These are phyloP conservation scores for Crithidia acanthocephali DNA, from an alignment of 208 protist genomes.

Conservation along the genomic window DNA sequence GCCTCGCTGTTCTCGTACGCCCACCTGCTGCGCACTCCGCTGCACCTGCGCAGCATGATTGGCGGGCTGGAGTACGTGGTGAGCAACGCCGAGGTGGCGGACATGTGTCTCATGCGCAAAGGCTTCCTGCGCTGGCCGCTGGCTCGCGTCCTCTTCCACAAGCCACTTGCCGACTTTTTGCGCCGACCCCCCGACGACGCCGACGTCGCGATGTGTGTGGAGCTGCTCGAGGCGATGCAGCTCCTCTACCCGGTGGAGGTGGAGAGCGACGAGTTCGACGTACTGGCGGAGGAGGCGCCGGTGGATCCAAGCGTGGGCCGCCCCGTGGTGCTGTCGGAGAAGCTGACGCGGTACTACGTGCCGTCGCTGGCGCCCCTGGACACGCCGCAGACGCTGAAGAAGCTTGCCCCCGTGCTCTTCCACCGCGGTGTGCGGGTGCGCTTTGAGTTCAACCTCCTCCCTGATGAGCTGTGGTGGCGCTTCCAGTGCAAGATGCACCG, in stretches of 20 bases:
- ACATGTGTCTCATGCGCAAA: constrained; percentile 77
- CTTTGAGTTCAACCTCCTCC: constrained; percentile 89
- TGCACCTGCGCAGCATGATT: constrained; percentile 85
- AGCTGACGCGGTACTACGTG: constrained; percentile 80
- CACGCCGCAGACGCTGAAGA: constrained; percentile 54
- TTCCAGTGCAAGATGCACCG: constrained; percentile 77
- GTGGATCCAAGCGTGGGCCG: constrained; percentile 48
- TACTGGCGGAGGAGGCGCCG: constrained; percentile 74
- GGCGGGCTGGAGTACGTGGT: constrained; percentile 85
- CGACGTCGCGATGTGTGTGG: constrained; percentile 80
- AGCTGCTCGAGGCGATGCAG: constrained; percentile 78
- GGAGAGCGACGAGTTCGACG: constrained; percentile 60
- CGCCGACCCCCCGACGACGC: constrained; percentile 63
- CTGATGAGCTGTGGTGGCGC: constrained; percentile 88
- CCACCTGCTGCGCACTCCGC: constrained; percentile 82
- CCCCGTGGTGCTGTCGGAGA: constrained; percentile 35
- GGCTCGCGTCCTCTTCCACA: constrained; percentile 73
- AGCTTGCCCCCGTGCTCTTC: constrained; percentile 75
- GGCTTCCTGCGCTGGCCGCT: constrained; percentile 83
- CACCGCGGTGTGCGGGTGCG: constrained; percentile 73
- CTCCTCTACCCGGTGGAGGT: constrained; percentile 75
- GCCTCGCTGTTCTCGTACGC: constrained; percentile 85
- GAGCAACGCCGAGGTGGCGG: constrained; percentile 68
- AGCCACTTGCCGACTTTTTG: constrained; percentile 64
- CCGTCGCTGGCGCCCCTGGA: constrained; percentile 75